Percentiles rank a stretch among this genome's conserved stretches.
phyloP scores from a whole-genome alignment of 129 eudicot species.

The Arctium minus region DNA sequence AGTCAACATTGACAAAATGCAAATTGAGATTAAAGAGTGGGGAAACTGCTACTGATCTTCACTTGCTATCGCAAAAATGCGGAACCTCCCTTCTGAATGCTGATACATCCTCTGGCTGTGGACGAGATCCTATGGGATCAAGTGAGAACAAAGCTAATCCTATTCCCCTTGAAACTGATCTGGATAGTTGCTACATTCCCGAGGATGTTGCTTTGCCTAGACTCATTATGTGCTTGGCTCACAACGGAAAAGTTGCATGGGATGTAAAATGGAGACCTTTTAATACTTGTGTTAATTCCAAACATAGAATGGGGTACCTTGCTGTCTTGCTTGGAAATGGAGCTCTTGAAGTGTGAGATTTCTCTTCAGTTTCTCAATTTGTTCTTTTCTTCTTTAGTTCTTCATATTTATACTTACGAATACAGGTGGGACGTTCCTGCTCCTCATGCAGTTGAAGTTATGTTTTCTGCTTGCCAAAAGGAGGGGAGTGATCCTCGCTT shows the following conservation, averaged over 20 bases:
- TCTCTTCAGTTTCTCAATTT: neutral
- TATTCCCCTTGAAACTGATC: conserved; percentile 9
- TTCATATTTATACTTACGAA: neutral
- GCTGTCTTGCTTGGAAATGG: conserved; percentile 96
- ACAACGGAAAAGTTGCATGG: conserved; percentile 96
- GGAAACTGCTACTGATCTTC: conserved; percentile 16
- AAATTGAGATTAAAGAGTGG: conserved; percentile 9
- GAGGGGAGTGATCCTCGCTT: conserved; percentile 90
- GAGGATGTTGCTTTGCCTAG: conserved; percentile 70
- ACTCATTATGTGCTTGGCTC: conserved; percentile 84
- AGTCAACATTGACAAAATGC: conserved; percentile 18
- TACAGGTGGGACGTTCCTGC: conserved; percentile 95
- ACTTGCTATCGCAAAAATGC: neutral
- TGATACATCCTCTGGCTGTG: neutral
- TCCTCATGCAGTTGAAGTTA: conserved; percentile 45
- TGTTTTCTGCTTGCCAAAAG: conserved; percentile 46
- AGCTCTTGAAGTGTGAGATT: conserved; percentile 91
- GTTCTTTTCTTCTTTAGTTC: neutral
- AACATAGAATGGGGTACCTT: conserved; percentile 75
- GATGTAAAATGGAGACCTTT: conserved; percentile 90
- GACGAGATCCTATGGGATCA: conserved; percentile 13
- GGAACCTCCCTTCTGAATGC: conserved; percentile 22
- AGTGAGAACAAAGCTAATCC: neutral
- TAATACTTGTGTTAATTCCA: conserved; percentile 27
- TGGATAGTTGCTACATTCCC: conserved; percentile 27